A percentile compares a stretch with the other conserved stretches of the same genome.
These are phyloP conservation scores for Claviceps maximensis DNA, from an alignment of 2,329 filamentous ascomycete species.

Conservation along the genomic window DNA sequence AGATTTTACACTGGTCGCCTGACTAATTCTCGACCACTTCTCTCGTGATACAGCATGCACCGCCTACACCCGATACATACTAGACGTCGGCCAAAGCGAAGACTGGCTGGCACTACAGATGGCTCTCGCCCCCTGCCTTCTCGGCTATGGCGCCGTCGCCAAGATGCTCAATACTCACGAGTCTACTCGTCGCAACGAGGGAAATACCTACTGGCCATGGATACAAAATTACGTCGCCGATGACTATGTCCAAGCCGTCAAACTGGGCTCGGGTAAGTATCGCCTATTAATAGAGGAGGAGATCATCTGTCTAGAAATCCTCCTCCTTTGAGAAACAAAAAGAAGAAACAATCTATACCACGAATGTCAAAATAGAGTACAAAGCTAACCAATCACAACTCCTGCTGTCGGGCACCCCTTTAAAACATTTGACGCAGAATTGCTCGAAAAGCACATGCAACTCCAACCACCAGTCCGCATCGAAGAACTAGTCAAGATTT, in stretches of 20 bases:
- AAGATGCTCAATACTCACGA: slow-evolving; percentile 52
- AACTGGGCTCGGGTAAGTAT: slow-evolving; percentile 50
- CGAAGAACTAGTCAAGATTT: slow-evolving; percentile 73
- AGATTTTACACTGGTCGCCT: neutral
- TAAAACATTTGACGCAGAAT: slow-evolving; percentile 28
- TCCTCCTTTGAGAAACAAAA: no score
- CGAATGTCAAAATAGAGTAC: neutral
- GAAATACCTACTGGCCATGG: slow-evolving; percentile 78
- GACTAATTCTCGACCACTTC: neutral
- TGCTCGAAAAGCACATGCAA: slow-evolving; percentile 64
- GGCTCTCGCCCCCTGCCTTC: slow-evolving; percentile 70
- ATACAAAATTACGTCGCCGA: slow-evolving; percentile 77
- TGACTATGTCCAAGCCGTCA: slow-evolving; percentile 63
- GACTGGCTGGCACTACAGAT: slow-evolving; percentile 83
- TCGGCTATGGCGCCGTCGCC: slow-evolving; percentile 80
- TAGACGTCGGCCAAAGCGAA: slow-evolving; percentile 77
- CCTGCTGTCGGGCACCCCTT: neutral
- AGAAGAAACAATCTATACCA: neutral
- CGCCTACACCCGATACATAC: slow-evolving; percentile 72
- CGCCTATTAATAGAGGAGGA: neutral
- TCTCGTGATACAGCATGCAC: slow-evolving; percentile 44
- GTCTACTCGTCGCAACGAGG: slow-evolving; percentile 41
- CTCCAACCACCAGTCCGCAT: slow-evolving; percentile 61
- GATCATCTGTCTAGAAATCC: no score
- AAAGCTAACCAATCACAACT: neutral